Base-by-base conservation (phyloP, 208 protist genomes). In the Entamoeba dispar region DNA sequence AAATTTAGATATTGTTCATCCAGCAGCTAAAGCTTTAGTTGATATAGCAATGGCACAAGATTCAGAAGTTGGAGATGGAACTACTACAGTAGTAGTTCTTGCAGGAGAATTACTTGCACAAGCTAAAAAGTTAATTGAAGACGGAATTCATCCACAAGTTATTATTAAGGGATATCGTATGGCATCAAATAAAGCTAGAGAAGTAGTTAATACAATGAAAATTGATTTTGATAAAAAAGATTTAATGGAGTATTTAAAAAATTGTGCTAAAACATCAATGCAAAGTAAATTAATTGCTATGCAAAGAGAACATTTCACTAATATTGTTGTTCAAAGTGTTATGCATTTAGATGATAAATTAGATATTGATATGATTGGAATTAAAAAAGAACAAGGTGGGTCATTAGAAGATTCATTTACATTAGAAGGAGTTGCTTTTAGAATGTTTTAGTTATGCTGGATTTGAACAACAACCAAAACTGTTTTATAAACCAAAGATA, bases 381-480 rank as follows among this genome's bases (percentile, higher is more conserved):
- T 99, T 91, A 99, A 99, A 96, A 99, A 99, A 95, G 98, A 99
- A 43, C 94, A 95, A n/a, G 99, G 99, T 93, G 99, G 99, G 92
- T 97, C 98, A 93, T 97, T 99, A 50, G 96, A 98, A 95, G 98
- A 99, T 61, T 99, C 98, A 91, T 93, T 98, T 14, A 96, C 99
- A 49, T 97, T 99, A 91, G 96, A 99, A 91, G 99, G 99, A 93
- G 98, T 99, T 31, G 99, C 99, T 2, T 99, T 99, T 97, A 99
- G 99, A 99, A 96, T 99, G 98, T 50, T 99, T 99, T 94, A 99
- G 98, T 12, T 99, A 99, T 96, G 98, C 98, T 91, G 95, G 95
- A n/a, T 95, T 95, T 93, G 98, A 99, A 96, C 98, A 99, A 96
- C 98, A 99, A 96, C 97, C 97, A 92, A 99, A 99, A 95, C 95